Conservation (phyloP, 345 rosid species). For the Gossypium rotundifolium region DNA sequence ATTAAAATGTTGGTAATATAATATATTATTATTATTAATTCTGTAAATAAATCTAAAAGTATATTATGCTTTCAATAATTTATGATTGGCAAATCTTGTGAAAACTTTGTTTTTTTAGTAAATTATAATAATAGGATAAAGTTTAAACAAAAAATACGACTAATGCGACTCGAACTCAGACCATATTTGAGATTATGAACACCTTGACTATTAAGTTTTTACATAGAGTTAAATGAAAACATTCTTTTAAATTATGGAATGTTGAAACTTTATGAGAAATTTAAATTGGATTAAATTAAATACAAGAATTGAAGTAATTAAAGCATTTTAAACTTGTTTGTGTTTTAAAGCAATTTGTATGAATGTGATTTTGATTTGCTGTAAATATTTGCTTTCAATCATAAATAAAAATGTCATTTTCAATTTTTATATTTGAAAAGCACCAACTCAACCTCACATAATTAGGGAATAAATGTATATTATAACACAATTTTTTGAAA, state of each 20-base stretch:
- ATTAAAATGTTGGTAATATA: neutral
- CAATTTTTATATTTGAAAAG: neutral
- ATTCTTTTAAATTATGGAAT: neutral
- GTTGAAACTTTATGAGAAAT: neutral
- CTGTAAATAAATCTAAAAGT: too few relatives aligned
- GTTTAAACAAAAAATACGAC: accelerated
- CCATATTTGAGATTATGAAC: accelerated
- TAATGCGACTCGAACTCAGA: accelerated
- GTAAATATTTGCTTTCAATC: neutral
- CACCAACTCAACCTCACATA: neutral
- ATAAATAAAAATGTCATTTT: neutral
- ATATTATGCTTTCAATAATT: too few relatives aligned
- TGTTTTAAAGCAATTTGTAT: neutral
- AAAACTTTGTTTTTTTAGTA: too few relatives aligned
- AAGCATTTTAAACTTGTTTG: neutral
- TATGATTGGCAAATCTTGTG: too few relatives aligned
- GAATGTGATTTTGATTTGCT: neutral
- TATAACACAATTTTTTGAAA: neutral
- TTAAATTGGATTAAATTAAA: neutral
- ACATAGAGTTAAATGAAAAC: too few relatives aligned
- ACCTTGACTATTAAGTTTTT: too few relatives aligned
- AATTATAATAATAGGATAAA: too few relatives aligned
- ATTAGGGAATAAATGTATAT: neutral
- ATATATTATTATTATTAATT: too few relatives aligned
- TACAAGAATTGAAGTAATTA: neutral